Percentiles rank a stretch among this genome's conserved stretches.
phyloP scores from a whole-genome alignment of 2,329 filamentous ascomycete genomes.

The Ploettnerulaceae sp. region DNA sequence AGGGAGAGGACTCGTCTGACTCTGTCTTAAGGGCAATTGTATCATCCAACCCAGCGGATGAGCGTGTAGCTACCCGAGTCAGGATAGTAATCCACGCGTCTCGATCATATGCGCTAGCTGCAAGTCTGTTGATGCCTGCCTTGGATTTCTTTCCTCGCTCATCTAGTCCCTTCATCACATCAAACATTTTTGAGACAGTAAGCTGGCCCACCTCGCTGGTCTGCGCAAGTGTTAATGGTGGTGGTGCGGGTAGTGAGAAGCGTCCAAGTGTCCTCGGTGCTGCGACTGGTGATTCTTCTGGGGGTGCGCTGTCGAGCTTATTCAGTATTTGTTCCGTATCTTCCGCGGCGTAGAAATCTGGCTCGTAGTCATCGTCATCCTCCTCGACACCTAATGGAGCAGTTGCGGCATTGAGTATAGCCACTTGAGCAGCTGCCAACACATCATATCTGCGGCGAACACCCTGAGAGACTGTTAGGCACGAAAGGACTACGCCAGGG shows the following conservation, averaged over 20 bases:
- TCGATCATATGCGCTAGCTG: constrained; percentile 75
- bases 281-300: constrained; percentile 46
- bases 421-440: constrained; percentile 30
- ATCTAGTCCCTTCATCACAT: constrained; percentile 69
- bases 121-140: constrained; percentile 75
- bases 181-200: constrained; percentile 72
- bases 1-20: constrained; percentile 36
- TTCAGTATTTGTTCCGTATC: constrained; percentile 73
- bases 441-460: constrained; percentile 44
- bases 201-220: constrained; percentile 69
- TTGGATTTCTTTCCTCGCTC: constrained; percentile 60
- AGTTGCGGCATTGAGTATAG: constrained; percentile 50
- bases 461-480: constrained; percentile 35
- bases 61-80: constrained; percentile 76
- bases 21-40: constrained; percentile 51
- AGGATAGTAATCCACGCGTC: constrained; percentile 91
- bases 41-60: constrained; percentile 65
- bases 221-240: constrained; percentile 65
- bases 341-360: constrained; percentile 70
- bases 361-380: constrained; percentile 91
- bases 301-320: constrained; percentile 66
- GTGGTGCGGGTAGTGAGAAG: constrained; percentile 75
- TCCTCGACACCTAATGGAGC: constrained; percentile 61
- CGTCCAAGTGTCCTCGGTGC: constrained; percentile 54
- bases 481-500: not conserved